phyloP scores from a whole-genome alignment of 805 yeast genomes.

The Ogataea parapolymorpha region DNA sequence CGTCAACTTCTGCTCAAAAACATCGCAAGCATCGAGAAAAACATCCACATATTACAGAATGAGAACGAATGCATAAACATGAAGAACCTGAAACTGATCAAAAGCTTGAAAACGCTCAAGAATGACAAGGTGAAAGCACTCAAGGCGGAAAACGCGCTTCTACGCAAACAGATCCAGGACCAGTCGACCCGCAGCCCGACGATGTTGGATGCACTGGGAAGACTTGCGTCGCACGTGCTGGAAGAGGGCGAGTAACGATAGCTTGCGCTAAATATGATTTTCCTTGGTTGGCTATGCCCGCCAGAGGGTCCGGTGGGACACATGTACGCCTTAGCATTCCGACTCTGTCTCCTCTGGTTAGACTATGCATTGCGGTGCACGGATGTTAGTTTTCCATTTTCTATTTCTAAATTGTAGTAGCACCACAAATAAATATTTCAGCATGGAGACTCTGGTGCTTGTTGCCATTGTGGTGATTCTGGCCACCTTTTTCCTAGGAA shows the following conservation, averaged over 20 bases:
- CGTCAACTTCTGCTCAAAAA: conserved; percentile 28
- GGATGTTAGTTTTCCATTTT: conserved; percentile 3
- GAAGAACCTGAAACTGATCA: conserved; percentile 33
- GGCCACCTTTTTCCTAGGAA: conserved; percentile 22
- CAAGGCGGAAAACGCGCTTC: conserved; percentile 27
- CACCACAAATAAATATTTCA: conserved; percentile 4
- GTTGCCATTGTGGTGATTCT: conserved; percentile 24
- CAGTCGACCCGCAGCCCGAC: conserved; percentile 12
- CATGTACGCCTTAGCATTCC: neutral
- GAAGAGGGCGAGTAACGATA: conserved; percentile 27
- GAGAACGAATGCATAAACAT: conserved; percentile 31
- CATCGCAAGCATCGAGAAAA: conserved; percentile 28
- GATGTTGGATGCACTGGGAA: conserved; percentile 35
- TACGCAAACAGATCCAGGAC: conserved; percentile 24
- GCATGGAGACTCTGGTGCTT: conserved; percentile 28
- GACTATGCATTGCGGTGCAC: conserved; percentile 2
- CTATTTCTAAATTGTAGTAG: neutral
- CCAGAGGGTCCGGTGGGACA: neutral
- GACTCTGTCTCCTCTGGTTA: neutral
- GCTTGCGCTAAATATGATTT: neutral
- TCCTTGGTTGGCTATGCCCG: neutral
- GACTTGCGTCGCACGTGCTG: conserved; percentile 34
- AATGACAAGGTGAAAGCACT: conserved; percentile 28
- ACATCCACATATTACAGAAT: conserved; percentile 23
- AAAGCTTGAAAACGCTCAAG: conserved; percentile 30